Evolutionary conservation across 129 eudicot genomes (phyloP).

Genomic region (Saposhnikovia divaricata): DNA sequence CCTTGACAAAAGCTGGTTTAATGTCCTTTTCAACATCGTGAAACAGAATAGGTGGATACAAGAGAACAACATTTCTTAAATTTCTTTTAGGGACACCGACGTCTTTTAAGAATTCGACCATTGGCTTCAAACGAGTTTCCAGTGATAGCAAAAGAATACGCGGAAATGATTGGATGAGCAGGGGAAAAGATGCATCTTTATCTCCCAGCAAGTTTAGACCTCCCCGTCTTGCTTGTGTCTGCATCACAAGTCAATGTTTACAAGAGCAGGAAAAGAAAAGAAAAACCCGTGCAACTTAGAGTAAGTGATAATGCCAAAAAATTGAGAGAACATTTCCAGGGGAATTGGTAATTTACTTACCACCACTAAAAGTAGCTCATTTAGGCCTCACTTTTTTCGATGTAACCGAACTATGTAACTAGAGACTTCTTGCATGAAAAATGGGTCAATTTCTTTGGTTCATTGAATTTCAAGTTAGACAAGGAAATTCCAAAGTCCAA

Average conservation of each 20-base stretch:
- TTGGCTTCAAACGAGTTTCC: constrained; percentile 44
- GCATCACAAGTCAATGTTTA: constrained; percentile 6
- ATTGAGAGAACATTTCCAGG: background rate
- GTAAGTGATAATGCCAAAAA: background rate
- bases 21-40: constrained; percentile 50
- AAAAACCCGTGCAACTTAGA: background rate
- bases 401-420: too few relatives aligned
- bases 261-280: constrained; percentile 1
- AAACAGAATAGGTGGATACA: constrained; percentile 67
- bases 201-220: constrained; percentile 58
- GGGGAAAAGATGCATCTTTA: constrained; percentile 50
- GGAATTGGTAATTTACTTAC: background rate
- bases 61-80: constrained; percentile 39
- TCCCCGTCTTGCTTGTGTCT: constrained; percentile 93
- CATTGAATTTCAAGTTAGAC: too few relatives aligned
- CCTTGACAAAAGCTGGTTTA: constrained; percentile 55
- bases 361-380: background rate
- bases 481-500: too few relatives aligned
- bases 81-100: constrained; percentile 46
- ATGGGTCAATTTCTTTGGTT: too few relatives aligned
- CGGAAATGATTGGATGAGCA: constrained; percentile 81
- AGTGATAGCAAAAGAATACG: constrained; percentile 60
- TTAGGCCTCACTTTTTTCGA: too few relatives aligned
- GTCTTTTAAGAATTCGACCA: constrained; percentile 43
- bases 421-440: too few relatives aligned